Evolutionary conservation across 371 early-diverging fungal species (phyloP).

Genomic region (Rhizopus arrhizus): DNA sequence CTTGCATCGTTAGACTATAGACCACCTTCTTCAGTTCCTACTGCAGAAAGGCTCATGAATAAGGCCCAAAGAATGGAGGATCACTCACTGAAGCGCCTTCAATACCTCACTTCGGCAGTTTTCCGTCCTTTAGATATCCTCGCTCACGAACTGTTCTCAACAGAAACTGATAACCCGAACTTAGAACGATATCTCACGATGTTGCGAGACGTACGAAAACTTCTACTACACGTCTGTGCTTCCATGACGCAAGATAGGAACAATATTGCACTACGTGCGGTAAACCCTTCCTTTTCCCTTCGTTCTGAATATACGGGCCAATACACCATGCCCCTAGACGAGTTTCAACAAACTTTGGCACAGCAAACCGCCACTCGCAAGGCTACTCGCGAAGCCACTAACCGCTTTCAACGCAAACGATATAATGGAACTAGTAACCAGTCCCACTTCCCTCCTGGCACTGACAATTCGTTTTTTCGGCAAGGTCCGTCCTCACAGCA

Average conservation of each 20-base stretch:
- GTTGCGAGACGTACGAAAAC: slow-evolving; percentile 11
- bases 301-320: background rate
- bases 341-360: background rate
- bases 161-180: background rate
- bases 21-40: slow-evolving; percentile 19
- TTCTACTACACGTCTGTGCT: slow-evolving; percentile 9
- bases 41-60: slow-evolving; percentile 13
- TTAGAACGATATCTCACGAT: slow-evolving; percentile 4
- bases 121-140: slow-evolving; percentile 17
- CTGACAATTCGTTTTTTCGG: slow-evolving; percentile 13
- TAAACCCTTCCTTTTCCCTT: slow-evolving; percentile 9
- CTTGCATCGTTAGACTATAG: slow-evolving; percentile 12
- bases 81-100: slow-evolving; percentile 9
- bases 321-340: slow-evolving; percentile 1
- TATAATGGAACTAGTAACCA: too few relatives aligned
- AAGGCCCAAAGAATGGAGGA: slow-evolving; percentile 19
- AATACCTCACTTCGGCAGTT: slow-evolving; percentile 15
- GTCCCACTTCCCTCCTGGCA: background rate
- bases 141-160: slow-evolving; percentile 3
- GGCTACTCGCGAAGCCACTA: slow-evolving; percentile 2
- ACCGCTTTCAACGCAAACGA: background rate
- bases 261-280: slow-evolving; percentile 14
- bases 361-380: slow-evolving; percentile 4
- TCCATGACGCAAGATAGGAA: slow-evolving; percentile 11
- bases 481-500: slow-evolving; percentile 26